A percentile compares a stretch with the other conserved stretches of the same genome.
Conservation (phyloP, 2,329 filamentous ascomycete genomes). For the Cercospora sesami region DNA sequence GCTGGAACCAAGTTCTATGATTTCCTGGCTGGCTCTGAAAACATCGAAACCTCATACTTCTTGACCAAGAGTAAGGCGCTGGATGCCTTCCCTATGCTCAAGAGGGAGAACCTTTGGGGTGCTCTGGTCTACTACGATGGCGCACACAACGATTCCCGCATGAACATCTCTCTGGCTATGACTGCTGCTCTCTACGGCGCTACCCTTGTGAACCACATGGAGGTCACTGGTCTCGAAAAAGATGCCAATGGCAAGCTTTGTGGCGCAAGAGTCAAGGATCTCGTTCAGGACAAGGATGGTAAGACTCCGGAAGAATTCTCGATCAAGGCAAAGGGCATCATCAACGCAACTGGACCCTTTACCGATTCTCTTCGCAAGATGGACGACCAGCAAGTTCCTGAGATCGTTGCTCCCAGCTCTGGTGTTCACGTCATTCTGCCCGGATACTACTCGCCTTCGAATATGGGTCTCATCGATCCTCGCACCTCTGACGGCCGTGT, state of each 20-base stretch:
- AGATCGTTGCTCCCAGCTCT: constrained; percentile 82
- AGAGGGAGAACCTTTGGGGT: constrained; percentile 73
- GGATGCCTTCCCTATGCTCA: constrained; percentile 86
- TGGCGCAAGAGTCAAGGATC: constrained; percentile 71
- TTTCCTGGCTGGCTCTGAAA: constrained; percentile 78
- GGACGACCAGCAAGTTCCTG: constrained; percentile 69
- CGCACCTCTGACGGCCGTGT: constrained; percentile 84
- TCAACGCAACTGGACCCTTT: constrained; percentile 89
- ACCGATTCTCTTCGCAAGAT: constrained; percentile 82
- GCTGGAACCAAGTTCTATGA: constrained; percentile 80
- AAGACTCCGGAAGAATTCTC: constrained; percentile 63
- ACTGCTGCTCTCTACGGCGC: constrained; percentile 84
- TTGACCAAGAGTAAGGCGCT: constrained; percentile 81
- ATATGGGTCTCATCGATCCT: constrained; percentile 87
- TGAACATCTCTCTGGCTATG: constrained; percentile 87
- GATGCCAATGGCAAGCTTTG: constrained; percentile 70
- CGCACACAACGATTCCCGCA: constrained; percentile 86
- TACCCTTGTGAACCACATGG: constrained; percentile 79
- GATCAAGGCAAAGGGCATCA: constrained; percentile 75
- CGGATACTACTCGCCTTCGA: constrained; percentile 79
- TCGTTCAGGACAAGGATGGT: constrained; percentile 66
- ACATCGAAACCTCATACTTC: constrained; percentile 87
- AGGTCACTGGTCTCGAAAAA: constrained; percentile 75
- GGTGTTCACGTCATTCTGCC: constrained; percentile 85
- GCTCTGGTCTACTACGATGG: constrained; percentile 90